phyloP scores from a whole-genome alignment of 768 basidiomycete genomes.

The Phaeotremella fagi region DNA sequence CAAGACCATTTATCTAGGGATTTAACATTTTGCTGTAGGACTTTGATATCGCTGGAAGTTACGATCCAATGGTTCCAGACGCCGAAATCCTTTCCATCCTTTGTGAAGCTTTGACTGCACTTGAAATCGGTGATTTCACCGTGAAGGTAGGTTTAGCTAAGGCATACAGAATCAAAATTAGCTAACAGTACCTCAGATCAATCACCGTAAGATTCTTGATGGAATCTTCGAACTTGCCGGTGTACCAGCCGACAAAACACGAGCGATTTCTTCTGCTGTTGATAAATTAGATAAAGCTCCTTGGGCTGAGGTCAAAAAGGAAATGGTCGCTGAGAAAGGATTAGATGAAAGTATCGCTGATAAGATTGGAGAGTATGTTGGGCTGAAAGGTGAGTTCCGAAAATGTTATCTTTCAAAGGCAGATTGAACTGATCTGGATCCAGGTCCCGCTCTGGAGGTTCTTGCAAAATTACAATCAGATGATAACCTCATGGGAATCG shows the following conservation, averaged over 20 bases:
- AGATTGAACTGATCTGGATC: conserved; percentile 2
- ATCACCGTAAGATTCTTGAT: conserved; percentile 94
- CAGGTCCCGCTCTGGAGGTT: conserved; percentile 68
- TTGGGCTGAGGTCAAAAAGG: conserved; percentile 87
- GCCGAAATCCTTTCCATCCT: conserved; percentile 79
- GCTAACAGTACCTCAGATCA: conserved; percentile 57
- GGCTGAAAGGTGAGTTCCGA: conserved; percentile 73
- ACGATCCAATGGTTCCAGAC: conserved; percentile 97
- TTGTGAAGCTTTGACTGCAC: conserved; percentile 69
- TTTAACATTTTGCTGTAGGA: conserved; percentile 58
- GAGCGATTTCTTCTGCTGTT: conserved; percentile 89
- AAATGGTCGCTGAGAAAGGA: conserved; percentile 96
- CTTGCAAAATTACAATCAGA: conserved; percentile 68
- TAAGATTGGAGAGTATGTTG: conserved; percentile 94
- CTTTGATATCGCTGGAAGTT: conserved; percentile 85
- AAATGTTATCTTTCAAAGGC: too few species aligned
- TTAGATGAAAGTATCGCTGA: conserved; percentile 75
- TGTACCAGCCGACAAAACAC: conserved; percentile 81
- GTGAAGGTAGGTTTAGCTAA: conserved; percentile 68
- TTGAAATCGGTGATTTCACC: conserved; percentile 91
- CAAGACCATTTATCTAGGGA: too few species aligned
- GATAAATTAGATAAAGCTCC: conserved; percentile 98
- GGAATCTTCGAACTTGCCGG: conserved; percentile 96
- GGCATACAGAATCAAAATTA: background rate
- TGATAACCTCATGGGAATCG: conserved; percentile 61